Base-by-base conservation (phyloP, 768 basidiomycete genomes). In the Amanita molliuscula region DNA sequence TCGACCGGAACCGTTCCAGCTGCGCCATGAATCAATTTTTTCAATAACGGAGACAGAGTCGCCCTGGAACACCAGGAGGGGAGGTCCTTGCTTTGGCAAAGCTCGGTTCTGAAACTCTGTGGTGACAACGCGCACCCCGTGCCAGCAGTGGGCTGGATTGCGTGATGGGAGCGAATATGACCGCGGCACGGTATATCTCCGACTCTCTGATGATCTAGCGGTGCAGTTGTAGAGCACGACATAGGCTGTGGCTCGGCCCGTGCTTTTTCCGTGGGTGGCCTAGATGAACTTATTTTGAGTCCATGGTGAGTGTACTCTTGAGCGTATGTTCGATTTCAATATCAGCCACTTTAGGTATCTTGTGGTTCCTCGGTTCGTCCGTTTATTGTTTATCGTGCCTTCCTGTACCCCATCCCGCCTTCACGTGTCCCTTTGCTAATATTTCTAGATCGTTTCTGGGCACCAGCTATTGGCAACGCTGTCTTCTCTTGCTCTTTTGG, bases 121-220 rank as follows among this genome's bases (percentile, higher is more conserved):
- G 34, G 58, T 20, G 47, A 13, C n/a, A 44, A 36, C 53, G 52
- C 3, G 41, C 48, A n/a, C 47, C 23, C 18, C 51, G 54, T 18
- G 42, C 48, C 38, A 21, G 38, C 25, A 21, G 41, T 42, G 23
- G 41, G 41, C 21, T 42, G 23, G 41, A 25, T 42, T 15, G 41
- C 41, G 41, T 42, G 41, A 42, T 23, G 23, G 23, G 23, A 41
- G 20, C 21, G 38, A 21, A 21, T 21, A 41, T 41, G 34, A 41
- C 38, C 38, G 7, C 23, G 38, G 38, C 38, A 41, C 6, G 38
- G 38, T 21, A 21, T 41, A 21, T 41, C 21, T 21, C 13, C n/a
- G 8, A 41, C 38, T 41, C 18, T 11, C 38, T 21, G 38, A 41
- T 21, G 38, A 20, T n/a, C n/a, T n/a, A n/a, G n/a, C n/a, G n/a